Conservation (phyloP, 2,329 filamentous ascomycete species). For the Didymella keratinophila region DNA sequence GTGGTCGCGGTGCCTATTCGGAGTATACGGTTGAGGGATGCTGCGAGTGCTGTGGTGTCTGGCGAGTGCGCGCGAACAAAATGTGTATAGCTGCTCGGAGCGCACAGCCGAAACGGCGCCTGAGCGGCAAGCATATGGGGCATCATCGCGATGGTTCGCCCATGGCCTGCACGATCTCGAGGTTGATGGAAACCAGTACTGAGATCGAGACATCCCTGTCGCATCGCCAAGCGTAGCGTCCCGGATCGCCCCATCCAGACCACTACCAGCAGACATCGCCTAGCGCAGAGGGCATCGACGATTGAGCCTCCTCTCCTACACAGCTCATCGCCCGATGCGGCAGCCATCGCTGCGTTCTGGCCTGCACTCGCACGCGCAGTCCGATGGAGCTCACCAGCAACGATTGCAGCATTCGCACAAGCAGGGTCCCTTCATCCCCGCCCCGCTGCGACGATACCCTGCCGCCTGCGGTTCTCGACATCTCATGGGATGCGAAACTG, state of each 20-base stretch:
- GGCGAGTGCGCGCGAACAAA: not conserved
- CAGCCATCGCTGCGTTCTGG: not conserved
- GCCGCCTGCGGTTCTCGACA: not conserved
- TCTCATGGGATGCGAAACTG: not conserved
- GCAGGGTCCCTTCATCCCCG: not conserved
- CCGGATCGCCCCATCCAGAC: constrained; percentile 1
- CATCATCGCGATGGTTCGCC: constrained; percentile 1
- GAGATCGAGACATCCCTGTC: constrained; percentile 17
- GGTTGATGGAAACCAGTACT: constrained; percentile 10
- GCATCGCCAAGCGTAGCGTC: not conserved
- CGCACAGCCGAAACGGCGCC: constrained; percentile 3
- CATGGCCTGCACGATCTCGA: constrained; percentile 13
- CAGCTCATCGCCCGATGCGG: constrained; percentile 6
- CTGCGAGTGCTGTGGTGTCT: not conserved
- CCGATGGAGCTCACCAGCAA: not conserved
- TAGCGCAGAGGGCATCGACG: constrained; percentile 9
- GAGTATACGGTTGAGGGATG: not conserved
- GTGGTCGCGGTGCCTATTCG: not conserved
- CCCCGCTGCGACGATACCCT: not conserved
- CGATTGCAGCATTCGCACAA: not conserved
- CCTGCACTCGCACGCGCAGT: not conserved
- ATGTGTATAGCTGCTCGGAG: not conserved
- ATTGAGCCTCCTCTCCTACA: constrained; percentile 3
- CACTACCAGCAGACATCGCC: not conserved
- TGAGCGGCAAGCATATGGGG: constrained; percentile 7